Evolutionary conservation across 169 alveolate genomes (phyloP), one percentile per base, ranked within the genome.

Genomic region (Plasmodium cynomolgi): DNA sequence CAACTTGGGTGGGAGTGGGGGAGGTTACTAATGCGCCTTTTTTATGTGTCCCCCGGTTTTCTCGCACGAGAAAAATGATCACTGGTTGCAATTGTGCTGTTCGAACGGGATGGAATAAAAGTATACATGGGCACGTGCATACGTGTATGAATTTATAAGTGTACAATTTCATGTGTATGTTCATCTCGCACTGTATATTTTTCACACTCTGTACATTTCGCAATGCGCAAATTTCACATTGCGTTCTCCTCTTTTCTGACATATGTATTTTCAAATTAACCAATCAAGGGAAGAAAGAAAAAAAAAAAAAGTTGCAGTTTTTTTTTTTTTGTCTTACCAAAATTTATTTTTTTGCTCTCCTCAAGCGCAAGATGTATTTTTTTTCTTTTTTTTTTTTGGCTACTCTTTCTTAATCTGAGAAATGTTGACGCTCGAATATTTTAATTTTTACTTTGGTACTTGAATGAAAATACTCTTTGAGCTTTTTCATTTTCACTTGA

Each of bases 311-410:
- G n/a, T 4, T 68, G 37, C 41, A 29, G 37, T 7, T 26, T 68
- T 68, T 20, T 7, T 68, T 68, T 13, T 15, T 50, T 79, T 81
- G 81, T 83, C 81, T 83, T 83, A 83, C 79, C 82, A 56, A 58
- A 68, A 68, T 23, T 23, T 47, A 56, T 37, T 34, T 83, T 82
- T 83, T 56, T 83, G 79, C 82, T 62, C 81, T 81, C 75, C 88
- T 47, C 26, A 83, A 29, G 74, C 29, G 56, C 39, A 83, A 82
- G 81, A 83, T 34, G 56, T 62, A 33, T 83, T 83, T 50, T 50
- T 15, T 50, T 44, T 44, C 7, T 44, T 44, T 44, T 44, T 44
- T 44, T 50, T 50, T 50, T 56, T 83, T 37, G 58, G 47, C 31
- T 83, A 50, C 73, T n/a, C 23, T 33, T 13, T 62, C 68, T 83